Evolutionary conservation across 495 filamentous ascomycete genomes (phyloP), one percentile per base, ranked within the genome.

Genomic region (Astrocystis sublimbata): DNA sequence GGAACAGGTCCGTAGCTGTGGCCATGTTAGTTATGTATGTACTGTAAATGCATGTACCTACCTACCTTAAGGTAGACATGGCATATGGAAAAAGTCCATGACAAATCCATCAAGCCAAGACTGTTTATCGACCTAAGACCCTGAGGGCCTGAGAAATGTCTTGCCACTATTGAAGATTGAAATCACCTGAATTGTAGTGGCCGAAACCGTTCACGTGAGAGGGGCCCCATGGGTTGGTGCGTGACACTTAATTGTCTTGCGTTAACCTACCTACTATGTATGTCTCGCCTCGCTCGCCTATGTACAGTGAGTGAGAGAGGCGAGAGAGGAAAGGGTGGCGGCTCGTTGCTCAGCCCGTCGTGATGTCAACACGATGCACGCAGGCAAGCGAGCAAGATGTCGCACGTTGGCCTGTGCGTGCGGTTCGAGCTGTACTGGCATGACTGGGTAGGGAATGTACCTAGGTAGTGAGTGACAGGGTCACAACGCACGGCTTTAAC

Each of bases 121-220:
- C 42, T 26, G 9, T 23, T 26, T 24, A 13, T 45, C 21, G 19
- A 6, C 24, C 24, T 49, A 17, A 49, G 5, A 12, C 30, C 13
- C n/a, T 49, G 30, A 49, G 46, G 28, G 46, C 46, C 46, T 49
- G 28, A 24, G 21, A 21, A 47, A 21, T 47, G 38, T 23, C 46
- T 47, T 47, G 45, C 45, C 45, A 47, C 45, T 47, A 47, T 47
- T 49, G 26, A 17, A 23, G 26, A 30, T 26, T 36, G 17, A 36
- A 38, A 40, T 40, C 51, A 54, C 51, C 51, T 54, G 51, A 41
- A 54, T 36, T 41, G 10, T 17, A 23, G 40, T 31, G 35, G 8
- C 46, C 26, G 46, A 49, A 8, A 49, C 26, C 9, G 3, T 43
- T n/a, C 40, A 57, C 40, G 40, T 45, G 54, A 57, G 28, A 57